Percentiles rank a stretch among this genome's conserved stretches.
phyloP scores from a whole-genome alignment of 371 early-diverging fungal species.

The Mortierella polycephala region DNA sequence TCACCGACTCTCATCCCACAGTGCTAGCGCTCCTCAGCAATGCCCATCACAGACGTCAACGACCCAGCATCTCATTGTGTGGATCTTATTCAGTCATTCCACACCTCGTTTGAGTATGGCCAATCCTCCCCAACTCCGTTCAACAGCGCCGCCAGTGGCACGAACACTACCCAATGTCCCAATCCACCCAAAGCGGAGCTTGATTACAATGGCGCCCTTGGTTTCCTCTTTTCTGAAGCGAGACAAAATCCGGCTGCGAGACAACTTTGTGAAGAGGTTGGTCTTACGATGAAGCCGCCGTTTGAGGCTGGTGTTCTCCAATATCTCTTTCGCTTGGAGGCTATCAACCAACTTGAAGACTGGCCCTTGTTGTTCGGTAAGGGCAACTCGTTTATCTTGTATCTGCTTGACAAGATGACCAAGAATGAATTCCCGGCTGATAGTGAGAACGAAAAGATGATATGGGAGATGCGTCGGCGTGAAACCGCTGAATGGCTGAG shows the following conservation, averaged over 20 bases:
- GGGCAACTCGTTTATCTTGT: conserved; percentile 29
- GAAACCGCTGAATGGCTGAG: conserved; percentile 15
- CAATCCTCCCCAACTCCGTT: background rate
- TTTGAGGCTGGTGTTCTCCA: conserved; percentile 23
- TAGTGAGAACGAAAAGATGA: conserved; percentile 25
- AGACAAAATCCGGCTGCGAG: conserved; percentile 11
- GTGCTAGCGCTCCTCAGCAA: background rate
- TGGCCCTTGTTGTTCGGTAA: conserved; percentile 47
- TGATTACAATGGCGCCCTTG: conserved; percentile 26
- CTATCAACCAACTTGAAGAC: conserved; percentile 23
- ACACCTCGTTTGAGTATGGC: conserved; percentile 12
- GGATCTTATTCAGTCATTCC: conserved; percentile 16
- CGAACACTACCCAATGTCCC: background rate
- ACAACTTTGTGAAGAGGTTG: conserved; percentile 30
- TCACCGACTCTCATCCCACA: background rate
- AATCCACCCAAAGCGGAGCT: conserved; percentile 13
- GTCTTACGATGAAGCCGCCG: conserved; percentile 23
- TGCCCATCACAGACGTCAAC: conserved; percentile 21
- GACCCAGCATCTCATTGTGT: conserved; percentile 31
- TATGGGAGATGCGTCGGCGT: conserved; percentile 27
- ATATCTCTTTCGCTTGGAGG: conserved; percentile 36
- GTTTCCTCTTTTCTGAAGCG: conserved; percentile 20
- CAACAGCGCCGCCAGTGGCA: background rate
- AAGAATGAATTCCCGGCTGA: conserved; percentile 4
- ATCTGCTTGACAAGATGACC: conserved; percentile 38